Conservation (phyloP, 1,139 yeast species). For the Yamadazyma diospyri region DNA sequence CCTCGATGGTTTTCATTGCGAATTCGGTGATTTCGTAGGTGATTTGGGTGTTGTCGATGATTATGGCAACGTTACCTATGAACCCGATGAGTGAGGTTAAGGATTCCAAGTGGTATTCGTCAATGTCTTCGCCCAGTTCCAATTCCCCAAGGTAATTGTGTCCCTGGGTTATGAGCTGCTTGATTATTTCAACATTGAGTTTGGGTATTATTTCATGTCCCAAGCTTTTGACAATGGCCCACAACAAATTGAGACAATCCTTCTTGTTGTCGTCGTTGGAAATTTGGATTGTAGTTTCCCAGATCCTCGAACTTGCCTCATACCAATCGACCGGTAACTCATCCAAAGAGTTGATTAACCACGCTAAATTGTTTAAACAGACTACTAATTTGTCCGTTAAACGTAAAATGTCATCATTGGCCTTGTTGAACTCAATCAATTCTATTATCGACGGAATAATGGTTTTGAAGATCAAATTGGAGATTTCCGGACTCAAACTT, state of each 20-base stretch:
- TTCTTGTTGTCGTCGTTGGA: slow-evolving; percentile 24
- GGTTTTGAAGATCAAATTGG: slow-evolving; percentile 25
- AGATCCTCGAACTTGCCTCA: slow-evolving; percentile 26
- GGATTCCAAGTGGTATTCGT: slow-evolving; percentile 20
- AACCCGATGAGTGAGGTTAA: slow-evolving; percentile 44
- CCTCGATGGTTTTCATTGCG: slow-evolving; percentile 31
- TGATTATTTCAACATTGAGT: slow-evolving; percentile 24
- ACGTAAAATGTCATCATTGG: slow-evolving; percentile 23
- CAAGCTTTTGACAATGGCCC: slow-evolving; percentile 54
- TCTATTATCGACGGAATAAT: slow-evolving; percentile 41
- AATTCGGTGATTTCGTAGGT: slow-evolving; percentile 48
- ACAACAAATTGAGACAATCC: slow-evolving; percentile 53
- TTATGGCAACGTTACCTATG: slow-evolving; percentile 52
- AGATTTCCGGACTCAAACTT: slow-evolving; percentile 20
- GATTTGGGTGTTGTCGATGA: slow-evolving; percentile 41
- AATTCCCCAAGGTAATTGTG: slow-evolving; percentile 7
- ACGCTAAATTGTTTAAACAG: slow-evolving; percentile 66
- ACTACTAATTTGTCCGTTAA: slow-evolving; percentile 55
- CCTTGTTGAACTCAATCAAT: slow-evolving; percentile 30
- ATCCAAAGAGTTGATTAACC: slow-evolving; percentile 44
- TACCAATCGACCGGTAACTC: slow-evolving; percentile 38
- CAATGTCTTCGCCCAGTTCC: slow-evolving; percentile 11
- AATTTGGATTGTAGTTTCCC: slow-evolving; percentile 30
- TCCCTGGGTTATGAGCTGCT: slow-evolving; percentile 22
- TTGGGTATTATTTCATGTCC: slow-evolving; percentile 30